Conservation (phyloP, 257 asterid species). For the Solanum medicagineum region DNA sequence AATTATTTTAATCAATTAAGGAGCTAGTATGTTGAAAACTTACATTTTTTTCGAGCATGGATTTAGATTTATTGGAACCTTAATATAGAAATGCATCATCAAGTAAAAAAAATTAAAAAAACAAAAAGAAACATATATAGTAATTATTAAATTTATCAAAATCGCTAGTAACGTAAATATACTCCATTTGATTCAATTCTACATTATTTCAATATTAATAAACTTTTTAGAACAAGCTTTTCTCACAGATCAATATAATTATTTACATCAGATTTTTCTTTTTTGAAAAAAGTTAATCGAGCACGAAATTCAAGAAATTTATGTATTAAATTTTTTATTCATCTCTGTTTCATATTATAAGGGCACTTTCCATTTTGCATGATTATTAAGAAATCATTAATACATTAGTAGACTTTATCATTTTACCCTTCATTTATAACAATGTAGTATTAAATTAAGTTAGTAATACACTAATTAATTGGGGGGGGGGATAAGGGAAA, state of each 20-base stretch:
- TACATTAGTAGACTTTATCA: no score
- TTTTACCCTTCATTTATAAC: no score
- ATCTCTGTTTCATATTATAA: no score
- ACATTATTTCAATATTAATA: not conserved
- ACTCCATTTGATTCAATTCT: not conserved
- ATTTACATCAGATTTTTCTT: not conserved
- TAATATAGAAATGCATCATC: no score
- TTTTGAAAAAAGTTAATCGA: not conserved
- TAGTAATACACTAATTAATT: no score
- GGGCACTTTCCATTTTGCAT: no score
- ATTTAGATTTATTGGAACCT: fast-evolving
- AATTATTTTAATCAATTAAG: no score
- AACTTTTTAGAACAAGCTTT: not conserved
- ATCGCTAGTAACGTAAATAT: not conserved
- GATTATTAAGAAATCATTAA: no score
- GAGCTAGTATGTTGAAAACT: not conserved
- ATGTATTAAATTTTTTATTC: no score
- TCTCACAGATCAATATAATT: not conserved
- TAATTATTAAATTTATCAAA: no score
- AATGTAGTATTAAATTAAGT: no score
- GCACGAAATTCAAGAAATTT: not conserved
- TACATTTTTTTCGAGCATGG: fast-evolving
- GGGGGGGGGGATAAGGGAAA: no score
- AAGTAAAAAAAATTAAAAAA: not conserved
- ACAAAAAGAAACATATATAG: not conserved